Conservation (phyloP, 345 rosid species). For the Rubroshorea leprosula region DNA sequence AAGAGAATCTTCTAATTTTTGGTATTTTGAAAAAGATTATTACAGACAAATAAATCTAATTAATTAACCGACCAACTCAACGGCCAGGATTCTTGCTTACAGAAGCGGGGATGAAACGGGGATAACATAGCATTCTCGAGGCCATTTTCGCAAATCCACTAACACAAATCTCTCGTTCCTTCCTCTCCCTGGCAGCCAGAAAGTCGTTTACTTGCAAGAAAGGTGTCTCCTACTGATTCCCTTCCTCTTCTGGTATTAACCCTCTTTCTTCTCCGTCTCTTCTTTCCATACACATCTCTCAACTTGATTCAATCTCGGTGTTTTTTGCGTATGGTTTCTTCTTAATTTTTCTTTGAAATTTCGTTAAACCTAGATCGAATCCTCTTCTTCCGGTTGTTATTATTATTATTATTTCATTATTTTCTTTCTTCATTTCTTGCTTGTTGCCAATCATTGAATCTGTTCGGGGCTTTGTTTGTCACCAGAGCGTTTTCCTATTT, state of each 20-base stretch:
- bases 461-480: background rate
- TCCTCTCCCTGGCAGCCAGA: background rate
- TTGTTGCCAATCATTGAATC: background rate
- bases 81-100: constrained; percentile 6
- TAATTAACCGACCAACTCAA: constrained; percentile 11
- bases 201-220: constrained; percentile 11
- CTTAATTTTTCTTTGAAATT: background rate
- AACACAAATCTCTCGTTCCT: background rate
- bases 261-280: background rate
- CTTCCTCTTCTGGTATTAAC: background rate
- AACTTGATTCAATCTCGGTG: background rate
- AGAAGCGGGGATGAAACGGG: background rate
- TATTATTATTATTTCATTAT: background rate
- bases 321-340: background rate
- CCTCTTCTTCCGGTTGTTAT: background rate
- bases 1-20: too few species aligned
- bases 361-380: constrained; percentile 10
- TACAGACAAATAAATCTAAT: too few species aligned
- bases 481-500: too few species aligned
- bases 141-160: background rate
- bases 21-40: too few species aligned
- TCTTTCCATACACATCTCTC: background rate
- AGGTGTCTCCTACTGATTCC: constrained; percentile 16
- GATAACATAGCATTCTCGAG: background rate
- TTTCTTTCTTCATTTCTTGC: constrained; percentile 3